Conservation (phyloP, 1,139 yeast species). For the Zygosaccharomyces pseudobailii region DNA sequence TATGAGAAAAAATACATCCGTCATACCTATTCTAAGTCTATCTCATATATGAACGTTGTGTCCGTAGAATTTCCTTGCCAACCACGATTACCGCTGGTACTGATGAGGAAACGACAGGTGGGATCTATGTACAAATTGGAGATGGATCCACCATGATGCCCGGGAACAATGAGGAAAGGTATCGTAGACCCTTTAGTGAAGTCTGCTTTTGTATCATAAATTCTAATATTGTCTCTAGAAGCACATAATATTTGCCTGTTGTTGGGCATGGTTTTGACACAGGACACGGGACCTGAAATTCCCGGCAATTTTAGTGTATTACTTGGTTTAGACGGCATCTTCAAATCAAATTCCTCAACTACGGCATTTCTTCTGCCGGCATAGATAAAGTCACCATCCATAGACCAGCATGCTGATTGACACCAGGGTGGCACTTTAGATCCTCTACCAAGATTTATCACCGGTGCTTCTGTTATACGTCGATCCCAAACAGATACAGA, state of each 20-base stretch:
- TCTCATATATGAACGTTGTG: slow-evolving; percentile 73
- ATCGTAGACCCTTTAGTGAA: slow-evolving; percentile 30
- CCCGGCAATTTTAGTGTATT: slow-evolving; percentile 70
- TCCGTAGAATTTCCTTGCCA: slow-evolving; percentile 87
- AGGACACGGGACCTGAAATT: slow-evolving; percentile 88
- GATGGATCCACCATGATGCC: slow-evolving; percentile 63
- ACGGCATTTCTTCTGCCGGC: slow-evolving; percentile 88
- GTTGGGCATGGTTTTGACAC: slow-evolving; percentile 77
- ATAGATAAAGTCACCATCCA: slow-evolving; percentile 70
- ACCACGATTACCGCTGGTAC: slow-evolving; percentile 93
- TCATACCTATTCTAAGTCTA: slow-evolving; percentile 35
- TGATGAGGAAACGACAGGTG: slow-evolving; percentile 78
- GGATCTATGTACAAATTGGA: slow-evolving; percentile 75
- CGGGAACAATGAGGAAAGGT: slow-evolving; percentile 56
- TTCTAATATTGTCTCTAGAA: slow-evolving; percentile 80
- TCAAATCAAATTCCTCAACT: slow-evolving; percentile 78
- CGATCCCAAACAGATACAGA: slow-evolving; percentile 78
- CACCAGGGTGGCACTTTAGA: slow-evolving; percentile 90
- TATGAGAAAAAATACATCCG: background rate
- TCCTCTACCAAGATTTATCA: slow-evolving; percentile 56
- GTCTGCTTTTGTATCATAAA: slow-evolving; percentile 57
- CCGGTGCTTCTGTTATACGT: slow-evolving; percentile 44
- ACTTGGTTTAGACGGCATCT: slow-evolving; percentile 52
- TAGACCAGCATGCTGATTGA: slow-evolving; percentile 87
- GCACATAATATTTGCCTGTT: slow-evolving; percentile 78